phyloP scores from a whole-genome alignment of 2,329 filamentous ascomycete species.

The Nemania abortiva region DNA sequence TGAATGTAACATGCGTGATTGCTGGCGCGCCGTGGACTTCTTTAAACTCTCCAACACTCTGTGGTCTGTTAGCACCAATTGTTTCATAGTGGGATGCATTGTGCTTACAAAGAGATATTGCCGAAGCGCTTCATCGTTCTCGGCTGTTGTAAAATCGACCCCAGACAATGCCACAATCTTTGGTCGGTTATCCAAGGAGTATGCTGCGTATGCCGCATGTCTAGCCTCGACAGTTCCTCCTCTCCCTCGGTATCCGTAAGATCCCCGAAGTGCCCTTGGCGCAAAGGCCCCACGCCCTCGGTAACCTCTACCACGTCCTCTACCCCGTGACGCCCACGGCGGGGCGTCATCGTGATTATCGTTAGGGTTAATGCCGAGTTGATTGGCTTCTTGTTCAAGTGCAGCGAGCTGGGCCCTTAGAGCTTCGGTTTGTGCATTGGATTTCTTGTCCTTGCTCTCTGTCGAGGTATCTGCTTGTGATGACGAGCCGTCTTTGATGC shows the following conservation, averaged over 20 bases:
- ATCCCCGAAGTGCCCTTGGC: slow-evolving; percentile 56
- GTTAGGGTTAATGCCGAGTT: slow-evolving; percentile 74
- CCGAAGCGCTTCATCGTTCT: slow-evolving; percentile 76
- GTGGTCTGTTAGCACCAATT: slow-evolving; percentile 44
- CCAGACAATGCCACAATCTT: slow-evolving; percentile 74
- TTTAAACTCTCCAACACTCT: slow-evolving; percentile 73
- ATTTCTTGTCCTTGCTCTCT: slow-evolving; percentile 48
- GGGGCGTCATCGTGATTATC: slow-evolving; percentile 59
- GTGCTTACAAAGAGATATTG: slow-evolving; percentile 76
- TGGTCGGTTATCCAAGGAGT: slow-evolving; percentile 81
- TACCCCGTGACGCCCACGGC: slow-evolving; percentile 54
- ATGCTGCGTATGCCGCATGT: slow-evolving; percentile 68
- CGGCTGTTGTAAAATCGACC: slow-evolving; percentile 70
- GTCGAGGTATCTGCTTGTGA: slow-evolving; percentile 41
- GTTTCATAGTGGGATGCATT: slow-evolving; percentile 21
- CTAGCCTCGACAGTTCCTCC: slow-evolving; percentile 53
- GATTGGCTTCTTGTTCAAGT: slow-evolving; percentile 78
- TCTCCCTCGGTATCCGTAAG: slow-evolving; percentile 61
- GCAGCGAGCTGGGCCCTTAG: slow-evolving; percentile 78
- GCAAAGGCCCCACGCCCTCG: slow-evolving; percentile 54
- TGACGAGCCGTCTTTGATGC: slow-evolving; percentile 44
- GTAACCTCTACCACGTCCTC: slow-evolving; percentile 55
- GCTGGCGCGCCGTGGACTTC: slow-evolving; percentile 64
- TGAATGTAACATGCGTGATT: slow-evolving; percentile 70
- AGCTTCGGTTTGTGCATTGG: slow-evolving; percentile 67